Evolutionary conservation across 1,284 basidiomycete genomes (phyloP).

Genomic region (Rhodofomes roseus): DNA sequence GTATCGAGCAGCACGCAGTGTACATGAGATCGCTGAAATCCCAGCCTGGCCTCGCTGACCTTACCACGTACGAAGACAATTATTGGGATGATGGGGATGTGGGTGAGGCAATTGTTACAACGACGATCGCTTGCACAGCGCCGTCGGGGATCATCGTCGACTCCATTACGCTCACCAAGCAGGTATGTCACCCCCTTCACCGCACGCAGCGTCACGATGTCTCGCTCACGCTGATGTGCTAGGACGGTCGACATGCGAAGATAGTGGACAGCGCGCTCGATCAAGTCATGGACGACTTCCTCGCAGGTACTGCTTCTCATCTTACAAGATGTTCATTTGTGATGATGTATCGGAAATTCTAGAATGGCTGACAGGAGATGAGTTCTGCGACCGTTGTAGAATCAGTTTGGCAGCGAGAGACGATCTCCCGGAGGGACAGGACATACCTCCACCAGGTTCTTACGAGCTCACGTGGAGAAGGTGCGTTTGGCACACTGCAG

Average conservation of each 20-base stretch:
- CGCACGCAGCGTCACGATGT: too few species aligned
- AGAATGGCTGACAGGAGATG: constrained; percentile 66
- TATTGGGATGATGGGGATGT: constrained; percentile 49
- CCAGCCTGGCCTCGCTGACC: constrained; percentile 46
- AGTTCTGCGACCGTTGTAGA: constrained; percentile 53
- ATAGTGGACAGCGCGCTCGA: constrained; percentile 41
- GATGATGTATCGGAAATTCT: too few species aligned
- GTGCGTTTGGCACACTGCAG: constrained; percentile 31
- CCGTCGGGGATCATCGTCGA: constrained; percentile 55
- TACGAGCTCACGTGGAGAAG: constrained; percentile 68
- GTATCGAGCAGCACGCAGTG: constrained; percentile 42
- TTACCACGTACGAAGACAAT: constrained; percentile 52
- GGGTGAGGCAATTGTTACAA: constrained; percentile 53
- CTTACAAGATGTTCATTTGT: too few species aligned
- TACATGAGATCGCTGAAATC: constrained; percentile 41
- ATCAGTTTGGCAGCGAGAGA: constrained; percentile 45
- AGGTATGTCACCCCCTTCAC: constrained; percentile 32
- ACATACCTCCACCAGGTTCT: constrained; percentile 47
- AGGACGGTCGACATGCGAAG: constrained; percentile 46
- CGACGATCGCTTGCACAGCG: constrained; percentile 48
- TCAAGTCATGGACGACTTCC: constrained; percentile 31
- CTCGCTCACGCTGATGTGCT: neutral
- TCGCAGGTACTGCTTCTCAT: constrained; percentile 21
- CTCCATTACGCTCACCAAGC: constrained; percentile 40
- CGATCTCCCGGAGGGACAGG: constrained; percentile 33